Conservation (phyloP, 768 basidiomycete genomes). For the Rhizopogon sp. region DNA sequence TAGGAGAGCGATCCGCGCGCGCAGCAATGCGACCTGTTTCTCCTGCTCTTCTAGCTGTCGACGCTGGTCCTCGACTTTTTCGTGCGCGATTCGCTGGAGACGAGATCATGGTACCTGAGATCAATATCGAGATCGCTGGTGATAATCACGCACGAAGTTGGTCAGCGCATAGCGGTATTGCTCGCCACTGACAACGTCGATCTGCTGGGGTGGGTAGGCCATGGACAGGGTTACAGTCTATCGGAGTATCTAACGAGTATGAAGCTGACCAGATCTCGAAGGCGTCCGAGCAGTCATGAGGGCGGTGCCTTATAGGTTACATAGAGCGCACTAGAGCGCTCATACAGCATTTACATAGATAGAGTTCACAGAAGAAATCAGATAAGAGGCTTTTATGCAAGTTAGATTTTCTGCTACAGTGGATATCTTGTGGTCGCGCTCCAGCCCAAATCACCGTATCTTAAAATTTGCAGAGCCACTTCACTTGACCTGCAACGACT, state of each 20-base stretch:
- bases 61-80: slow-evolving; percentile 82
- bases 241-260: not conserved
- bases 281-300: not conserved
- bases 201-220: slow-evolving; percentile 15
- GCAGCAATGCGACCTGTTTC: slow-evolving; percentile 68
- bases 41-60: slow-evolving; percentile 80
- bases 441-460: not conserved
- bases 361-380: not conserved
- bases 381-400: not conserved
- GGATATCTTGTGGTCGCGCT: too few species aligned
- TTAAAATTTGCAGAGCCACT: not conserved
- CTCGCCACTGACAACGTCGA: slow-evolving; percentile 42
- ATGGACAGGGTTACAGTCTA: not conserved
- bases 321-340: not conserved
- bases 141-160: slow-evolving; percentile 57
- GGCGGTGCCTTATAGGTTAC: not conserved
- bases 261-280: not conserved
- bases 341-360: not conserved
- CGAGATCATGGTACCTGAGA: not conserved
- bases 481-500: slow-evolving; percentile 20
- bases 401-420: not conserved
- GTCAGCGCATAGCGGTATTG: slow-evolving; percentile 81
- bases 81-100: slow-evolving; percentile 74
- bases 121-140: not conserved
- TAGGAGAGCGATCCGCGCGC: slow-evolving; percentile 64